These are phyloP conservation scores for Thraustochytrium sp. DNA, from an alignment of 352 stramenopile species.

Conservation along the genomic window DNA sequence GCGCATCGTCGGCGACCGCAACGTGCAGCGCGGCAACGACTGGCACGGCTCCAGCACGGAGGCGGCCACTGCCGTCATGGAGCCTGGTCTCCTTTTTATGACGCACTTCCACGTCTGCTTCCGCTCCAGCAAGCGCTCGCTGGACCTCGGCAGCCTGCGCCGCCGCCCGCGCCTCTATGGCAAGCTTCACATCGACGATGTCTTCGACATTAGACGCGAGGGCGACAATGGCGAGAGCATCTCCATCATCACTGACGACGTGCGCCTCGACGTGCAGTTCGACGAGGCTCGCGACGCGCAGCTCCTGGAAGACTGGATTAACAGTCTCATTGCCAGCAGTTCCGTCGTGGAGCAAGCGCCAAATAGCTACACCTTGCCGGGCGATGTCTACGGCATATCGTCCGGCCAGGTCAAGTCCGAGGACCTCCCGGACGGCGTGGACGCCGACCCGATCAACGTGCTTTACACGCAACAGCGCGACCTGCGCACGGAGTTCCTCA, in stretches of 20 bases:
- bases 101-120: constrained; percentile 41
- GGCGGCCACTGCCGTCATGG: neutral
- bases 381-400: constrained; percentile 1
- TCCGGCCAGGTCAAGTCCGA: neutral
- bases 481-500: constrained; percentile 28
- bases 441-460: constrained; percentile 19
- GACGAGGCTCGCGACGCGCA: neutral
- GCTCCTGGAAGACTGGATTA: neutral
- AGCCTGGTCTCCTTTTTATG: neutral
- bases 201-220: constrained; percentile 12
- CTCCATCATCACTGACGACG: constrained; percentile 26
- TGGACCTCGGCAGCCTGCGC: neutral
- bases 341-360: constrained; percentile 24
- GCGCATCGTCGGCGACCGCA: constrained; percentile 9
- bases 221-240: neutral
- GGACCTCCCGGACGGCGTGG: neutral
- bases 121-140: neutral
- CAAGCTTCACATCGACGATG: constrained; percentile 35
- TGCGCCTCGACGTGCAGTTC: constrained; percentile 19
- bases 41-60: neutral
- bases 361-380: constrained; percentile 29
- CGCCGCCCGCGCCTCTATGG: constrained; percentile 1
- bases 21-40: neutral
- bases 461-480: constrained; percentile 31
- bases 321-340: neutral